phyloP scores from a whole-genome alignment of 805 yeast species.

The Candida arabinofermentans region DNA sequence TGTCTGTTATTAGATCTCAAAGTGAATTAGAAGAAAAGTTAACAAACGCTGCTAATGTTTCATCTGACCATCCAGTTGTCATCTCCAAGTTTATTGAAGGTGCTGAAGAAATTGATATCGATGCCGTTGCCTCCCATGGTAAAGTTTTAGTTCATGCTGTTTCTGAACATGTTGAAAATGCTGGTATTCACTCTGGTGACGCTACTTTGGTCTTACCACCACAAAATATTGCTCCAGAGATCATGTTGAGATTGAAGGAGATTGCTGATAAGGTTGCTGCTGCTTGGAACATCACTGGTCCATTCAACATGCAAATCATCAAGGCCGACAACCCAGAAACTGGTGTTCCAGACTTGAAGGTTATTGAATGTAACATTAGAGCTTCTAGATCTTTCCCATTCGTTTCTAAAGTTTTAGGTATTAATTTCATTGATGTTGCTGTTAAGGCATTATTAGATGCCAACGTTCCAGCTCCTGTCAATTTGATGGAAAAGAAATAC shows the following conservation, averaged over 20 bases:
- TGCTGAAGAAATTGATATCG: conserved; percentile 98
- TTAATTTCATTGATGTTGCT: conserved; percentile 92
- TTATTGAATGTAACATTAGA: conserved; percentile 96
- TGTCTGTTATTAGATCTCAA: conserved; percentile 91
- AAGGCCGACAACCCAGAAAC: conserved; percentile 86
- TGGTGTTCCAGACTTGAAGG: conserved; percentile 46
- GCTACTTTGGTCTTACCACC: conserved; percentile 97
- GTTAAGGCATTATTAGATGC: conserved; percentile 78
- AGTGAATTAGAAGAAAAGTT: conserved; percentile 85
- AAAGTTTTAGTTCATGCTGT: conserved; percentile 94
- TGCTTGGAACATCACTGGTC: conserved; percentile 95
- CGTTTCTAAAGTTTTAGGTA: conserved; percentile 54
- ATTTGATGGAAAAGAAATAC: conserved; percentile 74
- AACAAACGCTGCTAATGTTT: conserved; percentile 93
- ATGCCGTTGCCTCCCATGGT: conserved; percentile 95
- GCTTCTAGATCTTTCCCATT: conserved; percentile 97
- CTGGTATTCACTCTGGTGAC: conserved; percentile 99
- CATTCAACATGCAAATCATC: conserved; percentile 94
- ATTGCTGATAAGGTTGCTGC: conserved; percentile 96
- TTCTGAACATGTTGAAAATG: conserved; percentile 97
- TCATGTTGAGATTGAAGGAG: conserved; percentile 84
- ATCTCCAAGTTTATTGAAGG: conserved; percentile 94
- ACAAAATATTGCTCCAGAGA: conserved; percentile 88
- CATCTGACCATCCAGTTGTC: conserved; percentile 97
- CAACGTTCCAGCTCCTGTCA: conserved; percentile 72